Evolutionary conservation across 2,329 filamentous ascomycete species (phyloP).

Genomic region (Fusarium citri): DNA sequence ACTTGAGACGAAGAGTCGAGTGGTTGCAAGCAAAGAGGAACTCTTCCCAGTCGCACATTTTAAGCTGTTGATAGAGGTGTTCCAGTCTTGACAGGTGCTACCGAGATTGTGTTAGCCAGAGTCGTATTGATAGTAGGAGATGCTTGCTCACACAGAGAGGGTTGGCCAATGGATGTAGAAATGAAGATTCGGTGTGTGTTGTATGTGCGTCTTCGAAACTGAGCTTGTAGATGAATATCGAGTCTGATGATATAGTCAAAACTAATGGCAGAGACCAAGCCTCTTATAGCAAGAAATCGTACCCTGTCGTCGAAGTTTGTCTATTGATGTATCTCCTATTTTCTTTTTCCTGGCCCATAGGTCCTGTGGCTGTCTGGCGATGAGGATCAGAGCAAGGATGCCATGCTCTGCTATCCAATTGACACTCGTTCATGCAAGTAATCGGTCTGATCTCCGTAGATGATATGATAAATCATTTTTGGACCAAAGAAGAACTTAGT

Average conservation of each 20-base stretch:
- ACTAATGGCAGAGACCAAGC: not conserved
- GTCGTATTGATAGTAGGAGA: not conserved
- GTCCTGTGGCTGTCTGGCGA: constrained; percentile 12
- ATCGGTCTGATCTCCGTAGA: constrained; percentile 6
- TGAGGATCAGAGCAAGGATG: constrained; percentile 7
- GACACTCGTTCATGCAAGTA: constrained; percentile 11
- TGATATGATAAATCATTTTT: constrained; percentile 21
- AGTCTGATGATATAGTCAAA: not conserved
- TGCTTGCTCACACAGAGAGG: constrained; percentile 5
- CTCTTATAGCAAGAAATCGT: constrained; percentile 24
- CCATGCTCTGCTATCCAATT: constrained; percentile 13
- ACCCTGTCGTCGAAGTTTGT: not conserved
- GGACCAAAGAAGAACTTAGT: constrained; percentile 5
- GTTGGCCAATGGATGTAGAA: not conserved
- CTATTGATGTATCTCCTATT: not conserved
- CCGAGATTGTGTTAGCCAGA: not conserved
- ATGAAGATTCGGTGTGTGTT: not conserved
- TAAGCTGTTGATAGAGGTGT: constrained; percentile 27
- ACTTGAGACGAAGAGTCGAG: constrained; percentile 68
- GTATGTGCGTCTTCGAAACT: not conserved
- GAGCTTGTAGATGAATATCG: not conserved
- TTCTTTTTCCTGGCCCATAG: constrained; percentile 3
- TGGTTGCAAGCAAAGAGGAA: constrained; percentile 76
- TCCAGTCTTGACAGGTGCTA: not conserved
- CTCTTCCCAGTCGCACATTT: constrained; percentile 79